Evolutionary conservation across 2,329 filamentous ascomycete species (phyloP), one percentile per base, ranked within the genome.

Genomic region (Trichoderma sp.): DNA sequence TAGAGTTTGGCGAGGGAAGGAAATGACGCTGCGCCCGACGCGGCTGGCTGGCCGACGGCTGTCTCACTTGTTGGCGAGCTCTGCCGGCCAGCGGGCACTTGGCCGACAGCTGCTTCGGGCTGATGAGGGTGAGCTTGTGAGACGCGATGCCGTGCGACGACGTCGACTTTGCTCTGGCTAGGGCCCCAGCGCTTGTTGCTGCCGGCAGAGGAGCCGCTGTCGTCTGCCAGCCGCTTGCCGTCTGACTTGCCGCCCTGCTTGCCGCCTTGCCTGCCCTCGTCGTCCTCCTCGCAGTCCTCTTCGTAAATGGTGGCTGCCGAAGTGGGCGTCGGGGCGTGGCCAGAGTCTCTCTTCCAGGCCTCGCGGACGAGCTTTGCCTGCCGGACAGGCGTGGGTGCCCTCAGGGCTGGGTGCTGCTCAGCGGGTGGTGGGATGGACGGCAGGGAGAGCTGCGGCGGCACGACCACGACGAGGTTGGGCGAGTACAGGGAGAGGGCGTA

Each of bases 291-390:
- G 62, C 74, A 75, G 69, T 77, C 74, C 67, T 79, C 74, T 64
- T 81, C 81, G 65, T 74, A 76, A 72, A 77, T 77, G 17, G 74
- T 75, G 15, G 71, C 71, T 17, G 73, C 69, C 26, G 69, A 69
- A 1, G 67, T 67, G 14, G 72, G 71, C 28, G 81, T 81, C 14
- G 81, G 78, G 58, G 82, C 81, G 59, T 84, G 79, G 7, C 80
- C 82, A 26, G 84, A 87, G 70, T 87, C 84, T 66, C 85, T 79
- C 74, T 84, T 87, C 73, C 78, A 78, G 66, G 78, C 76, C 66
- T 82, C 78, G 15, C 74, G 69, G 50, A 69, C 68, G 26, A 74
- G 71, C 14, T 74, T 68, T 24, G 67, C 63, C 21, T 67, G 63
- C 10, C 72, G 39, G 10, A 66, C 39, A 5, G 69, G 66, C 24